These are phyloP conservation scores for Ziziphus jujuba DNA, from an alignment of 306 rosid genomes.

Conservation along the genomic window DNA sequence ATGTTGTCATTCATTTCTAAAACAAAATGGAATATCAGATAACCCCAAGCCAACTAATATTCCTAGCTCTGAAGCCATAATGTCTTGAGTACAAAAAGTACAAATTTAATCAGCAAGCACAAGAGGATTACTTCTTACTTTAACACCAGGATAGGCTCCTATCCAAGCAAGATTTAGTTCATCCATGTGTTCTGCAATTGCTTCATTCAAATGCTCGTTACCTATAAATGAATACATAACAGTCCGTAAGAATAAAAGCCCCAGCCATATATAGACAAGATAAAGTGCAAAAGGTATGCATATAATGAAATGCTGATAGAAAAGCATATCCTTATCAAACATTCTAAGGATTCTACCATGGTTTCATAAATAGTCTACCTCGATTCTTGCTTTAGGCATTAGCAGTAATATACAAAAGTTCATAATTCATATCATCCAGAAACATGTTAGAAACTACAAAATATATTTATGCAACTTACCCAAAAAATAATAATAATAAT, in stretches of 20 bases:
- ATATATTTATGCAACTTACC: too few species aligned
- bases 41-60: background rate
- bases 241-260: background rate
- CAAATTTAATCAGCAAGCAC: background rate
- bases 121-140: slow-evolving; percentile 21
- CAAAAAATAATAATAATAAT: too few species aligned
- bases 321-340: background rate
- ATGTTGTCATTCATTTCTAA: background rate
- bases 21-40: background rate
- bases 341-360: background rate
- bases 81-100: background rate
- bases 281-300: background rate
- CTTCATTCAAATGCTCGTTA: slow-evolving; percentile 28
- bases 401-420: too few species aligned
- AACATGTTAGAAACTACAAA: too few species aligned
- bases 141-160: slow-evolving; percentile 33
- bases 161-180: slow-evolving; percentile 38
- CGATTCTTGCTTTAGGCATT: background rate
- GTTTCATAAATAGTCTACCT: background rate
- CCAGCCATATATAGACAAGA: background rate
- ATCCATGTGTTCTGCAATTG: slow-evolving; percentile 6
- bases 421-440: too few species aligned
- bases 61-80: slow-evolving; percentile 1
- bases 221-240: slow-evolving; percentile 8
- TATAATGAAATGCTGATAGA: background rate